These are phyloP conservation scores for Penicillium sp. DNA, from an alignment of 2,329 filamentous ascomycete genomes.

Conservation along the genomic window DNA sequence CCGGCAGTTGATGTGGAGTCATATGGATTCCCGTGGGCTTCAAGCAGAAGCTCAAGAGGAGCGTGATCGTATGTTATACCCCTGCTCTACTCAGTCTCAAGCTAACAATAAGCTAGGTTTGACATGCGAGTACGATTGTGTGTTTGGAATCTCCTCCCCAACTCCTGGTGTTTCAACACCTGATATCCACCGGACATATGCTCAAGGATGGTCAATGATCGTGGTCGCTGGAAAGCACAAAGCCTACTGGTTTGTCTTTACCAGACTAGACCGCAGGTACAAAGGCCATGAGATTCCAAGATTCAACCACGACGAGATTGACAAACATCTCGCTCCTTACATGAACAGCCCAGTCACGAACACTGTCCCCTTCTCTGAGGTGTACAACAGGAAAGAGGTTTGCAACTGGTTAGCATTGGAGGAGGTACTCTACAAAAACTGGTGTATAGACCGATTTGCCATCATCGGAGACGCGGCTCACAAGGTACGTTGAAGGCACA, in stretches of 20 bases:
- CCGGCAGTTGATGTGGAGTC: background rate
- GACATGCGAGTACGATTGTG: slow-evolving; percentile 9
- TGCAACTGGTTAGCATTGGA: background rate
- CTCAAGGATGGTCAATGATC: background rate
- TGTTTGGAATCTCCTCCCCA: slow-evolving; percentile 12
- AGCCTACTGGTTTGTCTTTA: slow-evolving; percentile 14
- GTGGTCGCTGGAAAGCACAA: slow-evolving; percentile 5
- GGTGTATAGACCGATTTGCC: background rate
- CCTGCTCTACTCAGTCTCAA: too few relatives aligned
- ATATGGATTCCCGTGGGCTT: background rate
- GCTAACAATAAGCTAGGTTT: background rate
- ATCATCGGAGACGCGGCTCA: background rate
- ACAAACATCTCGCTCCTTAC: background rate
- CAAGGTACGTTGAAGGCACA: background rate
- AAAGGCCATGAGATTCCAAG: background rate
- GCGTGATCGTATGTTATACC: background rate
- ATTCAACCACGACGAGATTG: background rate
- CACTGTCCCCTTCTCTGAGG: background rate
- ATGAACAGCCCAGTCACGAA: background rate
- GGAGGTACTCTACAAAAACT: background rate
- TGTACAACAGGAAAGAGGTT: background rate
- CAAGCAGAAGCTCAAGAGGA: background rate
- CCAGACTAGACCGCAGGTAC: slow-evolving; percentile 2
- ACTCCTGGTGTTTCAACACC: slow-evolving; percentile 2
- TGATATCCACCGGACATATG: slow-evolving; percentile 3